Percentiles rank a stretch among this genome's conserved stretches.
These are phyloP conservation scores for Triticum dicoccoides DNA, from an alignment of 176 grass and related monocot genomes.

Conservation along the genomic window DNA sequence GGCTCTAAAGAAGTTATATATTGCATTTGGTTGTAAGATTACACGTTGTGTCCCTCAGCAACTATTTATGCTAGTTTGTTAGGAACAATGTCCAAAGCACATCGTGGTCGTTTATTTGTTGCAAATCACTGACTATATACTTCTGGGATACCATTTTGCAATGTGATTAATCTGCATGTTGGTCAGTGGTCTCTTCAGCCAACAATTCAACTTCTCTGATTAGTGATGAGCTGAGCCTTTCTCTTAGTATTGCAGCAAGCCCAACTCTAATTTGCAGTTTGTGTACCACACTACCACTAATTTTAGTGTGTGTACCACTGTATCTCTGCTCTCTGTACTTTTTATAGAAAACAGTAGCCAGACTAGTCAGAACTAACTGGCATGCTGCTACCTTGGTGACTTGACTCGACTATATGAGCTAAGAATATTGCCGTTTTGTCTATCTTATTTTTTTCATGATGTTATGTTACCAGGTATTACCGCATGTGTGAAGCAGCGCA, in stretches of 20 bases:
- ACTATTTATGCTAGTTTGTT: not conserved
- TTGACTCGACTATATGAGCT: not conserved
- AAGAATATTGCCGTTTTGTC: not conserved
- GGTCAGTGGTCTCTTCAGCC: not conserved
- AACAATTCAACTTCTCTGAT: constrained; percentile 3
- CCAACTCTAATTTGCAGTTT: not conserved
- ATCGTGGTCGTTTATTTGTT: not conserved
- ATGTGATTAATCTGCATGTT: not conserved
- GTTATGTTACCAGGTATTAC: constrained; percentile 66
- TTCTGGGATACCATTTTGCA: constrained; percentile 18
- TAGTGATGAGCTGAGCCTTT: constrained; percentile 1
- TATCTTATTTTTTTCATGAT: constrained; percentile 20
- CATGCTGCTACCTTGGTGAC: not conserved
- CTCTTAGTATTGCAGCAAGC: not conserved
- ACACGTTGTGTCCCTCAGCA: not conserved
- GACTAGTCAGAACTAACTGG: not conserved
- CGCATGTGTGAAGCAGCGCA: constrained; percentile 99
- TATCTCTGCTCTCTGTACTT: not conserved
- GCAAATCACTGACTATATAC: not conserved
- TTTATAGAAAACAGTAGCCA: not conserved
- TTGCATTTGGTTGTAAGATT: not conserved
- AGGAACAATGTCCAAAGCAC: not conserved
- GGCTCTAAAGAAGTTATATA: not conserved
- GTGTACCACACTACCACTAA: constrained; percentile 3
- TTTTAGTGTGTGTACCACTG: not conserved